These are phyloP conservation scores for Teunomyces panamensis DNA, from an alignment of 805 yeast genomes.

Conservation along the genomic window DNA sequence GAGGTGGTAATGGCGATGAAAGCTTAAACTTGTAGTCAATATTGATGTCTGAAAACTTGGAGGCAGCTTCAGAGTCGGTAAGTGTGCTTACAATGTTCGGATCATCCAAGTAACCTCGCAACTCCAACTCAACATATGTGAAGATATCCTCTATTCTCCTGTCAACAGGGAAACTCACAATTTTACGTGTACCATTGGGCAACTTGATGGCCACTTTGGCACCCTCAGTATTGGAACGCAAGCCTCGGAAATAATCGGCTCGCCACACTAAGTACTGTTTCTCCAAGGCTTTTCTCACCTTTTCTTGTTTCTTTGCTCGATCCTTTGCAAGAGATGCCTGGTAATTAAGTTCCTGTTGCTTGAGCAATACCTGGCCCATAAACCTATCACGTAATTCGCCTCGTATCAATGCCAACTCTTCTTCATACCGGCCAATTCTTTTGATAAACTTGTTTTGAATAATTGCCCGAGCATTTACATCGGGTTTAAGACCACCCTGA, in stretches of 20 bases:
- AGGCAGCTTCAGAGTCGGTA: conserved; percentile 20
- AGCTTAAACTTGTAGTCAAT: conserved; percentile 30
- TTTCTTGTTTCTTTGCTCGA: conserved; percentile 43
- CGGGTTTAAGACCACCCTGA: conserved; percentile 57
- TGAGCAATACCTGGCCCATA: conserved; percentile 53
- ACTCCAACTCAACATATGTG: conserved; percentile 30
- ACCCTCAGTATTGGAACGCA: conserved; percentile 11
- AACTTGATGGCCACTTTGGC: conserved; percentile 73
- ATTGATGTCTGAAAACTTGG: conserved; percentile 20
- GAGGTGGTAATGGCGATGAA: conserved; percentile 39
- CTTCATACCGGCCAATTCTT: conserved; percentile 56
- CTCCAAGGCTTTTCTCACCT: conserved; percentile 26
- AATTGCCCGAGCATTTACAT: conserved; percentile 29
- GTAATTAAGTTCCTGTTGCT: conserved; percentile 77
- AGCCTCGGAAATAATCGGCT: conserved; percentile 25
- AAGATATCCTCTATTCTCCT: conserved; percentile 29
- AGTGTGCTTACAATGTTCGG: conserved; percentile 14
- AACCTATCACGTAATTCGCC: conserved; percentile 62
- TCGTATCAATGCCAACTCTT: conserved; percentile 57
- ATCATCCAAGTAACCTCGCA: conserved; percentile 40
- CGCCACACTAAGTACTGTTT: conserved; percentile 36
- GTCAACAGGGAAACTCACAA: conserved; percentile 29
- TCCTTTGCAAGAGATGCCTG: conserved; percentile 69
- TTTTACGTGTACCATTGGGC: conserved; percentile 57
- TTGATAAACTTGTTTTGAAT: conserved; percentile 40